Conservation (phyloP, 2,329 filamentous ascomycete genomes). For the Fonsecaea pugnacius region DNA sequence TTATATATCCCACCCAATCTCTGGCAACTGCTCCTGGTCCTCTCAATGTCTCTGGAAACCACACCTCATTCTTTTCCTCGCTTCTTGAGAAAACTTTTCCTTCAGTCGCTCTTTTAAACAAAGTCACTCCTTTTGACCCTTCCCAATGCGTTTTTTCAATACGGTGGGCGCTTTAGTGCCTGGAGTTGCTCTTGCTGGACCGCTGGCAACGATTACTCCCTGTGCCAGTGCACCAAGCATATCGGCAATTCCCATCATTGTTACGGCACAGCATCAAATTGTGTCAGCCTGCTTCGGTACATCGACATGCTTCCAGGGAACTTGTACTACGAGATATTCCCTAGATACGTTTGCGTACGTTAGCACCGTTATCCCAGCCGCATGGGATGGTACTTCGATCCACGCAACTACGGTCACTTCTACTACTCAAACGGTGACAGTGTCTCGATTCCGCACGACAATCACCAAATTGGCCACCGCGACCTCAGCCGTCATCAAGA, state of each 20-base stretch:
- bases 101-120: constrained; percentile 26
- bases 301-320: constrained; percentile 25
- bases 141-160: constrained; percentile 28
- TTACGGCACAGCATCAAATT: constrained; percentile 31
- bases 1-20: constrained; percentile 25
- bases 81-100: constrained; percentile 25
- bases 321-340: constrained; percentile 25
- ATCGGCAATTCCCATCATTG: constrained; percentile 23
- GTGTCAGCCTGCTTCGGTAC: constrained; percentile 29
- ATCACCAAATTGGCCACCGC: constrained; percentile 30
- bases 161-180: constrained; percentile 25
- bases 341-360: constrained; percentile 32
- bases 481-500: constrained; percentile 16
- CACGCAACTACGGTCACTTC: constrained; percentile 28
- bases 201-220: constrained; percentile 28
- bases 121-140: constrained; percentile 23
- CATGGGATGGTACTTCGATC: constrained; percentile 22
- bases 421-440: constrained; percentile 28
- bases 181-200: constrained; percentile 25
- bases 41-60: constrained; percentile 22
- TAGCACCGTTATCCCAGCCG: constrained; percentile 33
- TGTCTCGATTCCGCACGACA: constrained; percentile 26
- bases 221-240: constrained; percentile 23
- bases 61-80: neutral
- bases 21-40: constrained; percentile 2